Conservation (phyloP, 495 filamentous ascomycete species). For the Penicillium cataractarum region DNA sequence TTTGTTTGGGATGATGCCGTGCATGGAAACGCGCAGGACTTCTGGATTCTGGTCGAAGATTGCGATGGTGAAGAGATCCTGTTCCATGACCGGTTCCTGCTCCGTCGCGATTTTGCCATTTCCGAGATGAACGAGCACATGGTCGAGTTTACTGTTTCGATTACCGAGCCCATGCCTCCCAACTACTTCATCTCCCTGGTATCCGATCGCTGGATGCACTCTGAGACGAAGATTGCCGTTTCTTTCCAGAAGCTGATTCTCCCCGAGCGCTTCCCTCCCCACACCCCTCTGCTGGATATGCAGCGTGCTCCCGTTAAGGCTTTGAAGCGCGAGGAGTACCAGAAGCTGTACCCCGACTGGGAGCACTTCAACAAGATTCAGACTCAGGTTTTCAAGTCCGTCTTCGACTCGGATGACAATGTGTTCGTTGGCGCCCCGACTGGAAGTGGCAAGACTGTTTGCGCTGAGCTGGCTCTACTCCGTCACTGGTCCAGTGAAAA, state of each 20-base stretch:
- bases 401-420: conserved; percentile 88
- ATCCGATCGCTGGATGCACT: conserved; percentile 97
- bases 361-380: conserved; percentile 95
- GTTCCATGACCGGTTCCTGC: conserved; percentile 92
- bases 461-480: conserved; percentile 90
- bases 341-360: conserved; percentile 81
- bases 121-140: conserved; percentile 87
- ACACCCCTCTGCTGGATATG: conserved; percentile 86
- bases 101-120: conserved; percentile 82
- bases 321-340: conserved; percentile 82
- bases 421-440: conserved; percentile 89
- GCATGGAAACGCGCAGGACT: conserved; percentile 85
- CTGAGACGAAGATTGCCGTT: conserved; percentile 89
- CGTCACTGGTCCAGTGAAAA: conserved; percentile 79
- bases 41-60: conserved; percentile 97
- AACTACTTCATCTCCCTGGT: conserved; percentile 96
- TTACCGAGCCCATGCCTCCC: conserved; percentile 96
- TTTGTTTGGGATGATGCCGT: conserved; percentile 94
- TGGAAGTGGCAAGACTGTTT: conserved; percentile 94
- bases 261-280: conserved; percentile 92
- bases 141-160: conserved; percentile 96
- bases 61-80: conserved; percentile 96
- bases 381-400: conserved; percentile 92
- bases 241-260: conserved; percentile 94
- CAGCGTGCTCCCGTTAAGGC: conserved; percentile 88